These are phyloP conservation scores for Wickerhamomyces tratensis DNA, from an alignment of 805 yeast species.

Conservation along the genomic window DNA sequence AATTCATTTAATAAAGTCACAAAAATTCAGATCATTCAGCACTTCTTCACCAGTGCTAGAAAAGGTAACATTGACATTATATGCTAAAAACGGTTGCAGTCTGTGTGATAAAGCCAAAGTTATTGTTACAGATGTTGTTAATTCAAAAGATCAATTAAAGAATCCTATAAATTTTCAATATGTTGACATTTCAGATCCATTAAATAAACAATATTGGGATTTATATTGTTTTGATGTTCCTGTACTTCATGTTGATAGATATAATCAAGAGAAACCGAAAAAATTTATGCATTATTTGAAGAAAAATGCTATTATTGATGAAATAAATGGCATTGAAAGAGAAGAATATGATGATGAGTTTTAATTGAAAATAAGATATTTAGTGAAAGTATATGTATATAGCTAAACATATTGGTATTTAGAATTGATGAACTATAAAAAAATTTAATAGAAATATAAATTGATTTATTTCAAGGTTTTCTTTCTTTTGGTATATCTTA, in stretches of 20 bases:
- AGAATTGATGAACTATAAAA: background rate
- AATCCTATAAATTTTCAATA: constrained; percentile 25
- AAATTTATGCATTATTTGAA: constrained; percentile 64
- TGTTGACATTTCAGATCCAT: constrained; percentile 50
- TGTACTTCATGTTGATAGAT: constrained; percentile 57
- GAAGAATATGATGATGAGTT: background rate
- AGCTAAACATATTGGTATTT: background rate
- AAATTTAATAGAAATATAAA: background rate
- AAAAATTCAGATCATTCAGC: constrained; percentile 1
- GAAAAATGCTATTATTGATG: constrained; percentile 43
- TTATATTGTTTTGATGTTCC: constrained; percentile 73
- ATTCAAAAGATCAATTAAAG: constrained; percentile 17
- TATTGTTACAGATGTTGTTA: constrained; percentile 34
- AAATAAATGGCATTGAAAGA: constrained; percentile 21
- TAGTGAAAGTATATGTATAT: background rate
- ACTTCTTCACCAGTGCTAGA: background rate
- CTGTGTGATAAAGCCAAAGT: constrained; percentile 57
- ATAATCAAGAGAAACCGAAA: constrained; percentile 32
- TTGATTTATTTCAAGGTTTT: constrained; percentile 9
- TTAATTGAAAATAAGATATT: background rate
- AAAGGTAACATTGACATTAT: constrained; percentile 38
- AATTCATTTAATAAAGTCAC: too few relatives aligned
- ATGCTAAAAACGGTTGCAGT: constrained; percentile 61
- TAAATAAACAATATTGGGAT: constrained; percentile 59
- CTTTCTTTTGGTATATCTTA: constrained; percentile 12